These are phyloP conservation scores for Aspergillus panamensis DNA, from an alignment of 495 filamentous ascomycete genomes.

Conservation along the genomic window DNA sequence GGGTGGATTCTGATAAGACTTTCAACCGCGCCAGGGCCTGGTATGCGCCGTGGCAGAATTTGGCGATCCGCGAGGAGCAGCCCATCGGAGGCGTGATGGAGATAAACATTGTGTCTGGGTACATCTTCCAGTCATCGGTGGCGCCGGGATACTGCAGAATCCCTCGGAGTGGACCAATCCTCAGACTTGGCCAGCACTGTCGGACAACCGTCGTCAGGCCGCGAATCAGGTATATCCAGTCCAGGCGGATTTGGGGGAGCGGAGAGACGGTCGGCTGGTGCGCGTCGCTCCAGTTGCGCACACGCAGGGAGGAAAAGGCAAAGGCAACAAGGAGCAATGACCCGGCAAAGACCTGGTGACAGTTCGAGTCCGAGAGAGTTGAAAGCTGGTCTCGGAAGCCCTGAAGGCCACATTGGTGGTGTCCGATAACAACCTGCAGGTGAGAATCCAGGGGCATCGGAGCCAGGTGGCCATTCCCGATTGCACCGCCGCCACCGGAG, in stretches of 20 bases:
- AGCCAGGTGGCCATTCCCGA: too few relatives aligned
- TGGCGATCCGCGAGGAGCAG: too few relatives aligned
- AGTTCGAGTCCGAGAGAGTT: neutral
- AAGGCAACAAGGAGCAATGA: neutral
- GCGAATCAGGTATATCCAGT: conserved; percentile 1
- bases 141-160: too few relatives aligned
- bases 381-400: neutral
- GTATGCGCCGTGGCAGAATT: too few relatives aligned
- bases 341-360: neutral
- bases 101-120: too few relatives aligned
- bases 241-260: neutral
- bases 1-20: too few relatives aligned
- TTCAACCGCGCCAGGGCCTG: too few relatives aligned
- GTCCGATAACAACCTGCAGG: neutral
- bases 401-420: neutral
- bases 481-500: too few relatives aligned
- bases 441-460: too few relatives aligned
- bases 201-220: neutral
- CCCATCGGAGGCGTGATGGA: too few relatives aligned
- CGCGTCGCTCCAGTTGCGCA: neutral
- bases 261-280: neutral
- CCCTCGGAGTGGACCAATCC: neutral
- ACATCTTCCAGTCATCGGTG: too few relatives aligned
- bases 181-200: neutral
- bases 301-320: neutral